Base-by-base conservation (phyloP, 352 stramenopile genomes). In the Pythium apleroticum region DNA sequence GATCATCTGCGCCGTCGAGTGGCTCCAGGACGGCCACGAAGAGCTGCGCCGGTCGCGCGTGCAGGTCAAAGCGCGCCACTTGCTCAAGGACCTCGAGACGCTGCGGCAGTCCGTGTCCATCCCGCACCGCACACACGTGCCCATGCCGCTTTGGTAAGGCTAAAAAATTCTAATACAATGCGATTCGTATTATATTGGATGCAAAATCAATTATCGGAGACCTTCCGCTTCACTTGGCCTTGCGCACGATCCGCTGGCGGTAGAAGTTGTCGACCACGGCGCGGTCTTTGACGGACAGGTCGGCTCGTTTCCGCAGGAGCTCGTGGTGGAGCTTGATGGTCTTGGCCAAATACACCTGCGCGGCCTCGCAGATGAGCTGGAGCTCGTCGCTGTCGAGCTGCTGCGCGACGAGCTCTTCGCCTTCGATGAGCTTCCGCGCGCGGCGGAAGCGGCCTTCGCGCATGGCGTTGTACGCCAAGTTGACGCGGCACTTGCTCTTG, bases 401-500 rank as follows among this genome's bases (percentile, higher is more conserved):
- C 31, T 73, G 41, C 1, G 84, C 84, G 28, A 88, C 78, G 15
- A 48, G 15, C 27, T 72, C 39, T 61, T 93, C 84, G 1, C 72
- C 58, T 12, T 73, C 60, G 53, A 94, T 57, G 39, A 91, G 84
- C 6, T 71, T 72, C 35, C 71, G 66, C 14, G 86, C 86, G 12
- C 77, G 75, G 33, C 74, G 71, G 63, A 94, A 92, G 39, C 76
- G 75, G 24, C 86, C 86, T 60, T 72, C 60, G 35, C 87, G 83
- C 72, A 94, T 84, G 6, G 86, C 83, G 39, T 88, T 90, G 60
- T 94, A 94, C 57, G 86, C 84, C 17, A 94, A 37, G 60, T 94
- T 91, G 30, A 94, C 71, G 65, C 86, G 81, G 62, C 86, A 94
- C 62, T 94, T 94, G 71, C 81, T 90, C 72, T 89, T 81, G 6